Evolutionary conservation across 1,284 basidiomycete species (phyloP).

Genomic region (Irpex lacteus): DNA sequence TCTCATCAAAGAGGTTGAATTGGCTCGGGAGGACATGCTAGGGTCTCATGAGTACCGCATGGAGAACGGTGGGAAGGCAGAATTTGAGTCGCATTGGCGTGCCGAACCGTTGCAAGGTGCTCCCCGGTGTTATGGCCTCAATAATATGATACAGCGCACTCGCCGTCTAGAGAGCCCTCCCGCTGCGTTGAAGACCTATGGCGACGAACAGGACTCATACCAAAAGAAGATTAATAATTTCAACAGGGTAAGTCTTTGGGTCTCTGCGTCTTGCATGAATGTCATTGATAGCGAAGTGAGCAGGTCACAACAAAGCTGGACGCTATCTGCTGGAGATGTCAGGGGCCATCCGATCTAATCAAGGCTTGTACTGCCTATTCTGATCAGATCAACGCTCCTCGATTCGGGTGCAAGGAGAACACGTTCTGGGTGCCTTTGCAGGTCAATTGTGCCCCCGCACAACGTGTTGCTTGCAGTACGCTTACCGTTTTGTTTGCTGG

Average conservation of each 20-base stretch:
- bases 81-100: background rate
- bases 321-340: no score
- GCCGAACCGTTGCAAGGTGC: background rate
- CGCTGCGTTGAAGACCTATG: background rate
- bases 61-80: background rate
- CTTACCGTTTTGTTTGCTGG: no score
- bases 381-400: no score
- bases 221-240: background rate
- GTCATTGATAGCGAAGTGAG: no score
- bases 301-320: no score
- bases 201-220: background rate
- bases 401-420: no score
- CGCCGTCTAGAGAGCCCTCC: background rate
- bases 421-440: no score
- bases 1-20: background rate
- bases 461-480: no score
- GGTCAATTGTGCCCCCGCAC: no score
- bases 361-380: no score
- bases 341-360: no score
- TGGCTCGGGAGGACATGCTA: background rate
- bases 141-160: background rate
- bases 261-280: background rate
- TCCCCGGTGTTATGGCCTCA: background rate
- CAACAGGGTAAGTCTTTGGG: background rate
- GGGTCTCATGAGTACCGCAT: background rate